Percentiles rank a stretch among this genome's conserved stretches.
Evolutionary conservation across 306 rosid genomes (phyloP).

Genomic region (Styphnolobium japonicum): DNA sequence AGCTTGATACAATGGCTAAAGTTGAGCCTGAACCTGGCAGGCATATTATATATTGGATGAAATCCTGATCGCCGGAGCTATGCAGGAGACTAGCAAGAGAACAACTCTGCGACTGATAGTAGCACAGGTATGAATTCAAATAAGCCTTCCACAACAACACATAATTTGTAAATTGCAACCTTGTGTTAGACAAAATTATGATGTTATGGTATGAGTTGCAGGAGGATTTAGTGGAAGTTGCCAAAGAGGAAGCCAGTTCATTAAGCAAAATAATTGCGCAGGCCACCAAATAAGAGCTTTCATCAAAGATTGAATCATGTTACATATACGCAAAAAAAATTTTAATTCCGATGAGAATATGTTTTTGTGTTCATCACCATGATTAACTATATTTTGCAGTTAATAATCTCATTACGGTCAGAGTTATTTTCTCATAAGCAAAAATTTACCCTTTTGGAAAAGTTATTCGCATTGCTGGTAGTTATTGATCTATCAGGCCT

Average conservation of each 20-base stretch:
- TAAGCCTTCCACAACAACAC: neutral
- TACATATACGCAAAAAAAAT: neutral
- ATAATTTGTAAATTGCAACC: neutral
- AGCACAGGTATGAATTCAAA: conserved; percentile 61
- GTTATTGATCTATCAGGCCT: neutral
- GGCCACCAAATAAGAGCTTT: conserved; percentile 49
- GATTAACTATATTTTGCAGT: neutral
- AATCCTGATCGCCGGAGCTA: conserved; percentile 75
- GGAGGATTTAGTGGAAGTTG: conserved; percentile 88
- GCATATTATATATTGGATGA: conserved; percentile 87
- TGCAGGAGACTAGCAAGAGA: conserved; percentile 94
- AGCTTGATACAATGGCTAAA: neutral
- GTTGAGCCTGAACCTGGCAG: conserved; percentile 37
- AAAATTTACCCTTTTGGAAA: neutral
- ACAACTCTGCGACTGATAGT: conserved; percentile 64
- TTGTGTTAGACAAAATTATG: neutral
- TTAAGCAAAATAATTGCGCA: conserved; percentile 71
- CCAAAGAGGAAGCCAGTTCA: conserved; percentile 78
- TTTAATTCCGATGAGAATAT: neutral
- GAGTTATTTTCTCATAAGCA: neutral
- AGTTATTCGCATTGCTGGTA: neutral
- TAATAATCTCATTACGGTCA: neutral
- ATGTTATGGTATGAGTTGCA: conserved; percentile 36
- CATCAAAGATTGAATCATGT: neutral
- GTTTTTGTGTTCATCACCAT: neutral